phyloP scores from a whole-genome alignment of 371 early-diverging fungal genomes.

The Circinella umbellata region DNA sequence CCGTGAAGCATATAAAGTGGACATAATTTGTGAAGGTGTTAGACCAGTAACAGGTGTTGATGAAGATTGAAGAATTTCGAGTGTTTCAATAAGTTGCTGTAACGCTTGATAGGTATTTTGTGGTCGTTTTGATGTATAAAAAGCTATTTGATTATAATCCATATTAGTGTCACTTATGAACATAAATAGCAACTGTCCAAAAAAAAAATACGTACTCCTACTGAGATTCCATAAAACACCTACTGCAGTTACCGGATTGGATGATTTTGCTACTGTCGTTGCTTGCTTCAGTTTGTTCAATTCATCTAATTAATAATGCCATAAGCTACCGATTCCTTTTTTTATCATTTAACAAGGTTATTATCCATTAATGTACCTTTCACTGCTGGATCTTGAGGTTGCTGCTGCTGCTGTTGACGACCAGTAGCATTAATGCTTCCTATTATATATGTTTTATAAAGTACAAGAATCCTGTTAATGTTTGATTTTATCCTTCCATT shows the following conservation, averaged over 20 bases:
- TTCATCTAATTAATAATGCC: not conserved
- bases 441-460: not conserved
- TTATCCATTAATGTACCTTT: not conserved
- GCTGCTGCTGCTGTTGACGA: not conserved
- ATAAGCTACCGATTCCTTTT: too few species aligned
- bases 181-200: not conserved
- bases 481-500: too few species aligned
- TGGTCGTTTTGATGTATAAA: slow-evolving; percentile 33
- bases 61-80: not conserved
- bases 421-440: not conserved
- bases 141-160: slow-evolving; percentile 14
- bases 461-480: too few species aligned
- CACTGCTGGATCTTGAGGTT: not conserved
- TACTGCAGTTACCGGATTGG: slow-evolving; percentile 21
- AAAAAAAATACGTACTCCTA: slow-evolving; percentile 19
- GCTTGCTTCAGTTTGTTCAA: slow-evolving; percentile 8
- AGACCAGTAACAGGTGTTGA: not conserved
- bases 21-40: slow-evolving; percentile 21
- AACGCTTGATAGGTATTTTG: slow-evolving; percentile 28
- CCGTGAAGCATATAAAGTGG: slow-evolving; percentile 23
- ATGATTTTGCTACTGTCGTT: not conserved
- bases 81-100: not conserved
- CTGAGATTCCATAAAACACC: slow-evolving; percentile 27
- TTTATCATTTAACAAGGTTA: not conserved
- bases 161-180: not conserved